Conservation (phyloP, 2,329 filamentous ascomycete species). For the Cladosporium sp. region DNA sequence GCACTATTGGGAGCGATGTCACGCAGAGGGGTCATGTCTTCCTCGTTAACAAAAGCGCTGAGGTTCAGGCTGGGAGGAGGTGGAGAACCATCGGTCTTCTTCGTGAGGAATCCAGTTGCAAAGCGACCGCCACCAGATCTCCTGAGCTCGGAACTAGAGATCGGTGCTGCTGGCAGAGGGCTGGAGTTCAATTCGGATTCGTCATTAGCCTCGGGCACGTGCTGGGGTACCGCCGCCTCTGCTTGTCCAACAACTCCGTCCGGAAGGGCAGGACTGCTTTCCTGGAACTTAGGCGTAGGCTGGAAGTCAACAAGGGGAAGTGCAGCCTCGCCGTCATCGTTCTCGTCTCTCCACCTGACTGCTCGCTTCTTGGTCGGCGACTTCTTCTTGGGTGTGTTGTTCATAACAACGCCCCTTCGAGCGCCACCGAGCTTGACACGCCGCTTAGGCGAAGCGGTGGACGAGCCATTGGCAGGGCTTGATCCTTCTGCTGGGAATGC, state of each 20-base stretch:
- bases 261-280: conserved; percentile 47
- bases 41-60: conserved; percentile 54
- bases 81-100: conserved; percentile 49
- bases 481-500: conserved; percentile 16
- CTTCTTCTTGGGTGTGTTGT: conserved; percentile 70
- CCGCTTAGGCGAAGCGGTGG: conserved; percentile 75
- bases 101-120: conserved; percentile 80
- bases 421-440: conserved; percentile 57
- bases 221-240: background rate
- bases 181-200: conserved; percentile 43
- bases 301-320: conserved; percentile 73
- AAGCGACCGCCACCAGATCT: conserved; percentile 58
- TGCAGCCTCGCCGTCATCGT: conserved; percentile 64
- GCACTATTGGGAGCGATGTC: conserved; percentile 42
- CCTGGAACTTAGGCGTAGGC: conserved; percentile 70
- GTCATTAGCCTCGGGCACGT: background rate
- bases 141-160: conserved; percentile 57
- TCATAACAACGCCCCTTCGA: conserved; percentile 63
- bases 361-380: conserved; percentile 64
- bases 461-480: conserved; percentile 26
- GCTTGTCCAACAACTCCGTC: conserved; percentile 30
- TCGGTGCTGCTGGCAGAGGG: conserved; percentile 53
- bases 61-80: conserved; percentile 59
- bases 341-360: conserved; percentile 91
- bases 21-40: conserved; percentile 44